Evolutionary conservation across 257 asterid genomes (phyloP).

Genomic region (Pogostemon cablin): DNA sequence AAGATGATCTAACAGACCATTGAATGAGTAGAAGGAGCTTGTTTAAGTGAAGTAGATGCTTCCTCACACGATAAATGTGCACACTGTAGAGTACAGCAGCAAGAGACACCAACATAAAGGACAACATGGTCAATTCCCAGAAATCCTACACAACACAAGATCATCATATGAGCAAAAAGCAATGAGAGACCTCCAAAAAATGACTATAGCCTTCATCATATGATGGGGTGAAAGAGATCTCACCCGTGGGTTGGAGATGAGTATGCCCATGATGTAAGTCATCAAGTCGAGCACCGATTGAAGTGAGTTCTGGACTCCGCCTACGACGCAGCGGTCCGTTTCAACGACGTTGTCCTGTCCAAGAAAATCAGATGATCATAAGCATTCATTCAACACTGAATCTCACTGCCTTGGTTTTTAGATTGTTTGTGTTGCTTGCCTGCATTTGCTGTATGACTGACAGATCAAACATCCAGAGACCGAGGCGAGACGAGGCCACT

Average conservation of each 20-base stretch:
- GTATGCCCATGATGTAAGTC: constrained; percentile 75
- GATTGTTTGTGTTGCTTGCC: constrained; percentile 38
- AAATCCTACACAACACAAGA: constrained; percentile 56
- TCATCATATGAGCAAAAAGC: not conserved
- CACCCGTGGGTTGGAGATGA: constrained; percentile 89
- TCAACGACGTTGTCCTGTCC: constrained; percentile 71
- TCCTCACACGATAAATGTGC: constrained; percentile 61
- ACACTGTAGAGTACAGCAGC: constrained; percentile 63
- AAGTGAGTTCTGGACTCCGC: constrained; percentile 91
- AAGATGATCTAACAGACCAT: constrained; percentile 14
- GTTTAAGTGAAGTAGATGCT: constrained; percentile 69
- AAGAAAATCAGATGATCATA: not conserved
- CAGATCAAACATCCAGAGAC: constrained; percentile 92
- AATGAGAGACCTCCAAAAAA: not conserved
- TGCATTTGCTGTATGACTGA: constrained; percentile 96
- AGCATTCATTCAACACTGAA: not conserved
- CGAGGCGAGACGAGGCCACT: constrained; percentile 89
- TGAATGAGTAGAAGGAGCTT: constrained; percentile 37
- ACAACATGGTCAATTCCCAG: constrained; percentile 67
- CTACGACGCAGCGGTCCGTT: constrained; percentile 76
- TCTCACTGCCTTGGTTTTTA: not conserved
- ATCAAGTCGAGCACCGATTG: constrained; percentile 79
- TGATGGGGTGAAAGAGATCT: not conserved
- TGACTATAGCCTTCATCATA: not conserved
- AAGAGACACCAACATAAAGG: constrained; percentile 58